Base-by-base conservation (phyloP, 2,329 filamentous ascomycete species). In the Neonectria ditissima region DNA sequence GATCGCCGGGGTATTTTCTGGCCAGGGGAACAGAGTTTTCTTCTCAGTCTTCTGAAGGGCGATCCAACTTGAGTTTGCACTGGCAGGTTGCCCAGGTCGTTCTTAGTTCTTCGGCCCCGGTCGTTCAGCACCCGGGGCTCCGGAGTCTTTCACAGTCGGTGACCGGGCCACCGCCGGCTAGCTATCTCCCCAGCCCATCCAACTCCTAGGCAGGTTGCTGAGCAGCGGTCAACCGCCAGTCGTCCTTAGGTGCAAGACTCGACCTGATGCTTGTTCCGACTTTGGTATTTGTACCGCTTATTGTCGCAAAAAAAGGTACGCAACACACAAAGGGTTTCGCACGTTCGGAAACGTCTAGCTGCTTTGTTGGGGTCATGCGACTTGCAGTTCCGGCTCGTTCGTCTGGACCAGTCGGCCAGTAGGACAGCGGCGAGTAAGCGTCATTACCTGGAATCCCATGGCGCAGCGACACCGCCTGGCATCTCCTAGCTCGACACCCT, bases 381-480 rank as follows among this genome's bases (percentile, higher is more conserved):
- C 54, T 45, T 57, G 48, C 59, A 57, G 34, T 39, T 53, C n/a
- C 45, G 53, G 53, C 53, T 52, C 39, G 45, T 52, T 58, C 28
- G 54, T 28, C 37, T 58, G 48, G 60, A 50, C 32, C 14, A 37
- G 32, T 37, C 32, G 34, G 4, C 70, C 72, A 74, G 72, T 74
- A 65, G 55, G 50, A 74, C 59, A 58, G 61, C 63, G 62, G 67
- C 68, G 70, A 74, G 72, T 74, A 74, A 74, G 72, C 72, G 72
- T 73, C 72, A 74, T 74, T 71, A 41, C 50, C 59, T 65, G 56
- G 64, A 63, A 64, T 62, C 67, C 61, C 70, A 72, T 72, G 71
- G 72, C 55, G 50, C 53, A 51, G 59, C 63, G 64, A 58, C 63
- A 65, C 63, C 55, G 64, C 55, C 62, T 60, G 55, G 59, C 50